These are phyloP conservation scores for Neonectria punicea DNA, from an alignment of 2,329 filamentous ascomycete genomes.

Conservation along the genomic window DNA sequence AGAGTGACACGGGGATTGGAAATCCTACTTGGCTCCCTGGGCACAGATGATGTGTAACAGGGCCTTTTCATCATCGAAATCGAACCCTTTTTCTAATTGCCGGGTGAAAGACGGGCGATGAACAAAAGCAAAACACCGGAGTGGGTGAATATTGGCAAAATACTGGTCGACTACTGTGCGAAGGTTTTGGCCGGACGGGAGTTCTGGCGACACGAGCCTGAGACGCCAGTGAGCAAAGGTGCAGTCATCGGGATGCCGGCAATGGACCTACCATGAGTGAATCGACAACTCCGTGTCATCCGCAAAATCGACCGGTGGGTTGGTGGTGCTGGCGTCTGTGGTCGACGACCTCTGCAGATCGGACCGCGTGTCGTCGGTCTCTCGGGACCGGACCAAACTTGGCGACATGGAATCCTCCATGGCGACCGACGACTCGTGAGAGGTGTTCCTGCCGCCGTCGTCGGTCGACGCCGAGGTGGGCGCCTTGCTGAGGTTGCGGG, in stretches of 20 bases:
- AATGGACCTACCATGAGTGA: conserved; percentile 36
- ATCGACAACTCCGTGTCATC: conserved; percentile 43
- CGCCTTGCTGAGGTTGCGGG: conserved; percentile 46
- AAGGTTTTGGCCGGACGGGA: conserved; percentile 48
- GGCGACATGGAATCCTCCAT: conserved; percentile 35
- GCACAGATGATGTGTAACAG: conserved; percentile 52
- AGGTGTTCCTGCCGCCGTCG: conserved; percentile 35
- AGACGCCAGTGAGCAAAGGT: conserved; percentile 14
- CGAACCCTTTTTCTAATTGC: conserved; percentile 51
- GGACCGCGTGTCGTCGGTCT: conserved; percentile 31
- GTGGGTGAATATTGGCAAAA: conserved; percentile 53
- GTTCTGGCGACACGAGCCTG: conserved; percentile 49
- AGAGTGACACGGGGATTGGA: background rate
- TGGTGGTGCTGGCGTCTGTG: conserved; percentile 33
- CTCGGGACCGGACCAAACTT: conserved; percentile 41
- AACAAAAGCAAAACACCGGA: conserved; percentile 54
- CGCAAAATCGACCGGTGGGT: conserved; percentile 38
- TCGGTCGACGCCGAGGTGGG: conserved; percentile 39
- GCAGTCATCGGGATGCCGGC: background rate
- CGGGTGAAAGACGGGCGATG: conserved; percentile 53
- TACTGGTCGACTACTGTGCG: conserved; percentile 52
- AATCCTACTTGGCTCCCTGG: conserved; percentile 51
- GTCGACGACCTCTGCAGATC: conserved; percentile 34
- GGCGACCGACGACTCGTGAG: conserved; percentile 32
- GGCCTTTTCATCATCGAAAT: conserved; percentile 50